Base-by-base conservation (phyloP, 2,329 filamentous ascomycete genomes). In the Mariannaea elegans region DNA sequence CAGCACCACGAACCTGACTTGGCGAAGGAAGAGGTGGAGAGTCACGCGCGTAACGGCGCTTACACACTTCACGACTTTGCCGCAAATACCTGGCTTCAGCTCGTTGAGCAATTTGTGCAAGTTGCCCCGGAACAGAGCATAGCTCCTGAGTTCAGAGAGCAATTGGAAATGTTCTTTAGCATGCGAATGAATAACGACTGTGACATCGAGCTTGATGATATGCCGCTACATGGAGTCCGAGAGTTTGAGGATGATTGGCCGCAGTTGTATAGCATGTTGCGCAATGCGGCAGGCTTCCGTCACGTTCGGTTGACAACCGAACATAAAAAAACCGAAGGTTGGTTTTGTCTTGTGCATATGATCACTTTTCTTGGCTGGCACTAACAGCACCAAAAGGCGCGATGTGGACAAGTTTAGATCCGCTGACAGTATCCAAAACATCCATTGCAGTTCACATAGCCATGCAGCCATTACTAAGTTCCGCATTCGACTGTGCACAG, bases 41-140 rank as follows among this genome's bases (percentile, higher is more conserved):
- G 44, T 1, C 39, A 45, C 14, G 13, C 44, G 7, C 24, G 42
- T 10, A 16, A 13, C 1, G 53, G 53, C 3, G 19, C 36, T 10
- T 56, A 56, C 36, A 34, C 34, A 24, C 46, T 56, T 2, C 38
- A 48, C 7, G 14, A 44, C 10, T 56, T 48, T 31, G 36, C 53
- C 14, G n/a, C 16, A 2, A 9, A 6, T 13, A 34, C 32, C 3
- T 56, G 53, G 53, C 18, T 27, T 2, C 21, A n/a, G 21, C 10
- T 44, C 7, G 21, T 44, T 13, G 21, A 44, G 41, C 21, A 12
- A n/a, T 44, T n/a, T 19, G 13, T 44, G 41, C 10, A 39, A 19
- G 10, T 23, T 2, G 10, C 21, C 12, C 7, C 13, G n/a, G 16
- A 39, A 19, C 14, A 16, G 3, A 7, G 4, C 6, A 19, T 19